These are phyloP conservation scores for Chrysosporium keratinophilum DNA, from an alignment of 2,329 filamentous ascomycete genomes.

Conservation along the genomic window DNA sequence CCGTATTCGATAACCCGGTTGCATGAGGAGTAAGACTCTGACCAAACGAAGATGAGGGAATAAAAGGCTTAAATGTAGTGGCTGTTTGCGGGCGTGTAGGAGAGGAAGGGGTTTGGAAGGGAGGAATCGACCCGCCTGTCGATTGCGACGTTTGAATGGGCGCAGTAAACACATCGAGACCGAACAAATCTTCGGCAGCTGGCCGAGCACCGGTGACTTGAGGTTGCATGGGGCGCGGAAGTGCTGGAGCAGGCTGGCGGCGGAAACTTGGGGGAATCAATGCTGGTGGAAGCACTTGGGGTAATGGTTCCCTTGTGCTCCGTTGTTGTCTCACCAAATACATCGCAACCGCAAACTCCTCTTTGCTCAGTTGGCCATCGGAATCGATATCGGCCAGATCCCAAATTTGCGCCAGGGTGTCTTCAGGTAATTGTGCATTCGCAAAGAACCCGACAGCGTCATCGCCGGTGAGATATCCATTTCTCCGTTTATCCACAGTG, in stretches of 20 bases:
- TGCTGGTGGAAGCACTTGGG: constrained; percentile 65
- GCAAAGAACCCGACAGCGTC: constrained; percentile 91
- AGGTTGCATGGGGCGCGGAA: constrained; percentile 25
- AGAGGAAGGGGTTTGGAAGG: constrained; percentile 46
- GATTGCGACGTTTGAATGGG: constrained; percentile 54
- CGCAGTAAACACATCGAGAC: constrained; percentile 63
- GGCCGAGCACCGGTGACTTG: constrained; percentile 54
- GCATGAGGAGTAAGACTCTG: constrained; percentile 65
- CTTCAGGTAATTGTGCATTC: constrained; percentile 80
- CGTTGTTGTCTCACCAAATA: constrained; percentile 88
- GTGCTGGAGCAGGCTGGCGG: constrained; percentile 33
- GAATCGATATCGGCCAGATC: constrained; percentile 91
- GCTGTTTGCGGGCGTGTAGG: constrained; percentile 34
- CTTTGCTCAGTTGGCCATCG: constrained; percentile 69
- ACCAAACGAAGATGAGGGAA: constrained; percentile 86
- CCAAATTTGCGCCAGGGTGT: constrained; percentile 88
- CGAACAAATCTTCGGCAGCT: constrained; percentile 87
- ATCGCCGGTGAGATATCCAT: constrained; percentile 81
- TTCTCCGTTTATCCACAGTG: constrained; percentile 67
- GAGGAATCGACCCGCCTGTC: constrained; percentile 59
- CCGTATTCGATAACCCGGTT: constrained; percentile 51
- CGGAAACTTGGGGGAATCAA: constrained; percentile 82
- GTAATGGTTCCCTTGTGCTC: constrained; percentile 59
- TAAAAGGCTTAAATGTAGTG: constrained; percentile 72
- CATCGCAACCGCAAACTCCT: constrained; percentile 97